Evolutionary conservation across 2,329 filamentous ascomycete genomes (phyloP).

Genomic region (Macroventuria anomochaeta): DNA sequence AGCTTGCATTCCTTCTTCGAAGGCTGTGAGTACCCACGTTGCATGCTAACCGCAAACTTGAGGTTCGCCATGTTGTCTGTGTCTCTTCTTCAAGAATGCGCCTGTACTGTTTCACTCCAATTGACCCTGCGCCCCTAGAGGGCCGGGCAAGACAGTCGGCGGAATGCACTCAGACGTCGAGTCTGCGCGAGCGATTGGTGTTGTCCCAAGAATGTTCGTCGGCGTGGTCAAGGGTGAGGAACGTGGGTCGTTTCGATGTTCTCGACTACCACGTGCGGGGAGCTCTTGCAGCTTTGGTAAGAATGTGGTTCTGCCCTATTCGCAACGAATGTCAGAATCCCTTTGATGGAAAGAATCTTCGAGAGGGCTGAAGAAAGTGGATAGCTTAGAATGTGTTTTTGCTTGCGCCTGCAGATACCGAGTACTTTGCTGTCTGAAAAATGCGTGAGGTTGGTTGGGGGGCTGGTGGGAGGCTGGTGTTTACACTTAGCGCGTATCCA

Average conservation of each 20-base stretch:
- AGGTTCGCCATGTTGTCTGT: conserved; percentile 56
- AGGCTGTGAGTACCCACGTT: conserved; percentile 46
- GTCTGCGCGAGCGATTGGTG: conserved; percentile 30
- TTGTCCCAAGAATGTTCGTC: conserved; percentile 28
- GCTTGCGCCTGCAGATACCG: conserved; percentile 35
- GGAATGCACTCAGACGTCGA: conserved; percentile 43
- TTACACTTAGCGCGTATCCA: conserved; percentile 27
- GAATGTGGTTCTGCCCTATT: conserved; percentile 40
- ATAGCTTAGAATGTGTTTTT: conserved; percentile 44
- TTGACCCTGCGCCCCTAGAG: conserved; percentile 51
- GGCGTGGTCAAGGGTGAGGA: conserved; percentile 24
- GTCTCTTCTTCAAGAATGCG: conserved; percentile 30
- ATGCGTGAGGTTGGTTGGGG: conserved; percentile 44
- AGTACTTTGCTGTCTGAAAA: conserved; percentile 44
- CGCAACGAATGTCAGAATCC: conserved; percentile 42
- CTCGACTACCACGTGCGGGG: conserved; percentile 26
- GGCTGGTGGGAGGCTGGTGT: conserved; percentile 44
- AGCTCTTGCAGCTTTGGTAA: conserved; percentile 38
- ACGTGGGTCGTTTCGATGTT: conserved; percentile 26
- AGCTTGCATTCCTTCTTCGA: conserved; percentile 28
- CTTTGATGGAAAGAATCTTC: conserved; percentile 29
- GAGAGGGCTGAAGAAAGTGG: conserved; percentile 32
- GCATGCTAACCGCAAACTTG: conserved; percentile 59
- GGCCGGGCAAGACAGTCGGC: conserved; percentile 44
- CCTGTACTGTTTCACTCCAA: conserved; percentile 29